Base-by-base conservation (phyloP, 2,329 filamentous ascomycete genomes). In the Curvularia sp. region DNA sequence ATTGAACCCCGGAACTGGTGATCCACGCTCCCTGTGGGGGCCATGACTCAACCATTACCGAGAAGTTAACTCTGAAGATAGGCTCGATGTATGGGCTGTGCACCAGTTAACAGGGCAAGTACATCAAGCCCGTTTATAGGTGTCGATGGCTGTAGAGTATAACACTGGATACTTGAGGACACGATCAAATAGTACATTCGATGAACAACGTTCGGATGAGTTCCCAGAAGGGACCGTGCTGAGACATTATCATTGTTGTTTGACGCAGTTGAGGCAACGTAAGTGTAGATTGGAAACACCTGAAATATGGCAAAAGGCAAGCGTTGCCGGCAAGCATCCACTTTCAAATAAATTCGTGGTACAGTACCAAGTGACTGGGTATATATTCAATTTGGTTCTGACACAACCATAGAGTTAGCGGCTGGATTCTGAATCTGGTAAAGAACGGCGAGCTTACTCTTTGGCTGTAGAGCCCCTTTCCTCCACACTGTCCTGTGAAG, bases 381-480 rank as follows among this genome's bases (percentile, higher is more conserved):
- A 51, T 55, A 35, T 46, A 28, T 47, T 46, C 56, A 58, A 55
- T 58, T 58, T 58, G 18, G 22, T 51, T 47, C 56, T 58, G 20
- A 35, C 53, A 55, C 20, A 55, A 28, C 49, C n/a, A 31, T 41
- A 30, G 39, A 41, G 48, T 58, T 50, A 58, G 56, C 52, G 18
- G 33, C 33, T 12, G 9, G 22, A 44, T 24, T 31, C 26, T 15
- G 12, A 5, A 44, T 47, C 28, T 43, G 31, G 15, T 22, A 31
- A 38, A 31, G 15, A 33, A 31, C 43, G 33, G 28, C 31, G 20
- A 31, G 42, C 71, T 67, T 69, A 75, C 72, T 71, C 38, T 38
- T 60, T 69, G 68, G 71, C 70, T 72, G 67, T 44, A 64, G 49
- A 66, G 71, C 70, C 73, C 72, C 68, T 74, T 50, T 75, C 73